These are phyloP conservation scores for Chaetomium strumarium DNA, from an alignment of 2,329 filamentous ascomycete species.

Conservation along the genomic window DNA sequence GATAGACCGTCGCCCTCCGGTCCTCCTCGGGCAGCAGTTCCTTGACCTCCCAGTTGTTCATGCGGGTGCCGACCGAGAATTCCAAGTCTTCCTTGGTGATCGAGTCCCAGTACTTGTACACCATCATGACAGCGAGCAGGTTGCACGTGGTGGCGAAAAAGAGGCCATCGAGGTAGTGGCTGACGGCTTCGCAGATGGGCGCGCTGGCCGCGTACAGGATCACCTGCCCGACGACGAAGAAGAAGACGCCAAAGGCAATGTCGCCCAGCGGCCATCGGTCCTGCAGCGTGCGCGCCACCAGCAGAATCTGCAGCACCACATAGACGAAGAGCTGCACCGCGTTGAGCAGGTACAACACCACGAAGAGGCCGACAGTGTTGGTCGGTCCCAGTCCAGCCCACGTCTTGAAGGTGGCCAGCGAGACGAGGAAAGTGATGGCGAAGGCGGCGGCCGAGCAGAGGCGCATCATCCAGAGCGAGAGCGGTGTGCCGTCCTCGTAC, in stretches of 20 bases:
- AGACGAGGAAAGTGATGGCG: conserved; percentile 77
- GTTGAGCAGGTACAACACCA: conserved; percentile 87
- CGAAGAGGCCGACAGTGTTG: conserved; percentile 83
- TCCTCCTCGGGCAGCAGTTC: conserved; percentile 79
- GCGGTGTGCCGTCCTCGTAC: conserved; percentile 90
- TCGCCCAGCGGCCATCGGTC: conserved; percentile 94
- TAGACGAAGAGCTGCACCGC: conserved; percentile 83
- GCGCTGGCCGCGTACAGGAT: conserved; percentile 86
- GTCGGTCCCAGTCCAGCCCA: conserved; percentile 82
- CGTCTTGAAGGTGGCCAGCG: conserved; percentile 84
- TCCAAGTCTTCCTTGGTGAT: conserved; percentile 98
- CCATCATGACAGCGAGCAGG: conserved; percentile 95
- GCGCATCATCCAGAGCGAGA: conserved; percentile 90
- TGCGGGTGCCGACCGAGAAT: conserved; percentile 90
- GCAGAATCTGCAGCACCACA: conserved; percentile 76
- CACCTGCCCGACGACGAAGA: conserved; percentile 88
- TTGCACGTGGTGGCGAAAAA: conserved; percentile 96
- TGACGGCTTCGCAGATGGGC: conserved; percentile 73
- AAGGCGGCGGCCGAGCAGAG: conserved; percentile 76
- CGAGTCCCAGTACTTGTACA: conserved; percentile 99
- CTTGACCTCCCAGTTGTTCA: conserved; percentile 98
- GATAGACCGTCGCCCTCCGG: conserved; percentile 65
- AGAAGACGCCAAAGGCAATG: conserved; percentile 82
- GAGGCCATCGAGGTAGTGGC: conserved; percentile 90
- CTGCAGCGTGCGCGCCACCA: conserved; percentile 84